Evolutionary conservation across 345 rosid species (phyloP).

Genomic region (Ricinus communis): DNA sequence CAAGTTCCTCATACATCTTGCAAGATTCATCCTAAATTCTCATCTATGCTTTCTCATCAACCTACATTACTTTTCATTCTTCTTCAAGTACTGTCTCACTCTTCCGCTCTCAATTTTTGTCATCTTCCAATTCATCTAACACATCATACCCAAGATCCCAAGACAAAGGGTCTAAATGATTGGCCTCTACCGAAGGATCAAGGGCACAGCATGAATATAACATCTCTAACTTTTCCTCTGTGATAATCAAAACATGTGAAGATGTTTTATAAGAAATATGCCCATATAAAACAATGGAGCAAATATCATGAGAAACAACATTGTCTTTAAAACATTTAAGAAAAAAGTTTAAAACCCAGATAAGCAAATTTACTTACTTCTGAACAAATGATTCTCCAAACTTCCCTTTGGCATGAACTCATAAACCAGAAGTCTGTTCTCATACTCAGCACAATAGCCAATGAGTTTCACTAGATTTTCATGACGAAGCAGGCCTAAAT

Average conservation of each 20-base stretch:
- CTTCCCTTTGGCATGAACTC: slow-evolving; percentile 90
- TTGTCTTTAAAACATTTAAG: not conserved
- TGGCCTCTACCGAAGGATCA: no score
- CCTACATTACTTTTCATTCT: no score
- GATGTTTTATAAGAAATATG: not conserved
- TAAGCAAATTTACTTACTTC: slow-evolving; percentile 49
- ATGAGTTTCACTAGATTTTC: slow-evolving; percentile 81
- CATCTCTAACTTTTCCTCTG: not conserved
- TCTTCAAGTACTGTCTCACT: no score
- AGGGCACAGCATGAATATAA: not conserved
- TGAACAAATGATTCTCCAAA: slow-evolving; percentile 84
- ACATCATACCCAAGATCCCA: no score
- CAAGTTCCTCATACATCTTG: not conserved
- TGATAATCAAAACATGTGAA: not conserved
- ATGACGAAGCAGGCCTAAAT: slow-evolving; percentile 73
- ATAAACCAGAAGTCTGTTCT: slow-evolving; percentile 71
- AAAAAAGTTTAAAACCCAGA: not conserved
- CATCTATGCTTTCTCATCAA: no score
- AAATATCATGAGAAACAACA: not conserved
- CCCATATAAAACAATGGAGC: not conserved
- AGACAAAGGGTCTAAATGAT: no score
- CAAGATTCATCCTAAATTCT: not conserved
- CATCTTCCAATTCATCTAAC: no score
- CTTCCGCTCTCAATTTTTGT: no score
- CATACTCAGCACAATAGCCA: slow-evolving; percentile 72